Base-by-base conservation (phyloP, 1,284 basidiomycete species). In the Afroboletus lepidellus region DNA sequence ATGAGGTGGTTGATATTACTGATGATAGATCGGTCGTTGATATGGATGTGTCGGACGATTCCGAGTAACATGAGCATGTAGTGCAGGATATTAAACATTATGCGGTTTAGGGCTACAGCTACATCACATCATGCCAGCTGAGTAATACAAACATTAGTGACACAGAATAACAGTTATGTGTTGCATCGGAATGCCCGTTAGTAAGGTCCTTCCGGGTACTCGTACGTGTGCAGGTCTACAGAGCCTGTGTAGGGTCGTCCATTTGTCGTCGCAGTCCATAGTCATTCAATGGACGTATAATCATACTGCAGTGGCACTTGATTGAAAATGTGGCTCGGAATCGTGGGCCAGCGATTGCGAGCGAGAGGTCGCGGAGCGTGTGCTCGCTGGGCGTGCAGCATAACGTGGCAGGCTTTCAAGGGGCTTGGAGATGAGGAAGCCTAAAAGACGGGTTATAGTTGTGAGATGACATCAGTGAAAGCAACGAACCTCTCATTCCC, bases 341-440 rank as follows among this genome's bases (percentile, higher is more conserved):
- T 50, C 55, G 18, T 53, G 59, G 5, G 44, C 44, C n/a, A 57
- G 56, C 25, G 69, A 63, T 27, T 54, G 56, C 7, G 67, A 44
- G 18, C 57, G 69, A 16, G 66, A 61, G 23, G 33, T 18, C n/a
- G 11, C 5, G 34, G 58, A 51, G 13, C 47, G 63, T 37, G 51
- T 30, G n/a, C 68, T 70, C 25, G 65, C 65, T 18, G 69, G 69
- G 42, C 58, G 69, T 57, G 70, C 55, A 13, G 74, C 76, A 59
- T 83, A 82, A 32, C 78, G 77, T 37, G 81, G 83, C 25, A 84
- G 70, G 2, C 75, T 62, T 64, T 84, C 82, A 7, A 80, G 65
- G 18, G 83, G 81, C 57, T 77, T 79, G 44, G 77, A 75, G 58
- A 84, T 74, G 39, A 83, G 60, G 70, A 77, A 82, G 11, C 76